Conservation (phyloP, 495 filamentous ascomycete genomes). For the Entonaema liquescens region DNA sequence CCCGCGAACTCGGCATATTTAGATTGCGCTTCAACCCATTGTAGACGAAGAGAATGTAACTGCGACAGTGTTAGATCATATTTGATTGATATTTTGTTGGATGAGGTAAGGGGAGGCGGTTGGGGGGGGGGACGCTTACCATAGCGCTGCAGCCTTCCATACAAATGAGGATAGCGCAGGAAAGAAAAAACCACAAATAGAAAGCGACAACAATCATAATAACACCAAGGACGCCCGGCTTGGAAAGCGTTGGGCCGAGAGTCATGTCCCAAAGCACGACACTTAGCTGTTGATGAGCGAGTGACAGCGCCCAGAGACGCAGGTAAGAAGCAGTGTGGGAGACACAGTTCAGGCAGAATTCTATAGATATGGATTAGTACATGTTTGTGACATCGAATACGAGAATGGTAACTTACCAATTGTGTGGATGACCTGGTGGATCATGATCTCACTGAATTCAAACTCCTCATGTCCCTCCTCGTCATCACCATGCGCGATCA, state of each 20-base stretch:
- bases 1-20: constrained; percentile 99
- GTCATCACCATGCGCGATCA: constrained; percentile 87
- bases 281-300: constrained; percentile 97
- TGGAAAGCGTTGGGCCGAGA: constrained; percentile 74
- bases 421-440: constrained; percentile 98
- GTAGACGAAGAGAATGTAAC: constrained; percentile 91
- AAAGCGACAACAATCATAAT: constrained; percentile 83
- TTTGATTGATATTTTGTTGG: neutral
- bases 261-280: constrained; percentile 98
- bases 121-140: constrained; percentile 50
- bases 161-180: constrained; percentile 73
- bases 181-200: constrained; percentile 87
- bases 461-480: constrained; percentile 92
- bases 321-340: constrained; percentile 99
- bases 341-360: constrained; percentile 99
- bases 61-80: constrained; percentile 21
- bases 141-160: constrained; percentile 62
- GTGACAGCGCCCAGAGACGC: constrained; percentile 95
- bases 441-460: constrained; percentile 95
- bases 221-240: constrained; percentile 71
- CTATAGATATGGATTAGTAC: constrained; percentile 52
- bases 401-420: constrained; percentile 70
- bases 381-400: neutral
- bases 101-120: neutral
- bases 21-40: constrained; percentile 99